Conservation (phyloP, 345 rosid species). For the Lepidium didymum region DNA sequence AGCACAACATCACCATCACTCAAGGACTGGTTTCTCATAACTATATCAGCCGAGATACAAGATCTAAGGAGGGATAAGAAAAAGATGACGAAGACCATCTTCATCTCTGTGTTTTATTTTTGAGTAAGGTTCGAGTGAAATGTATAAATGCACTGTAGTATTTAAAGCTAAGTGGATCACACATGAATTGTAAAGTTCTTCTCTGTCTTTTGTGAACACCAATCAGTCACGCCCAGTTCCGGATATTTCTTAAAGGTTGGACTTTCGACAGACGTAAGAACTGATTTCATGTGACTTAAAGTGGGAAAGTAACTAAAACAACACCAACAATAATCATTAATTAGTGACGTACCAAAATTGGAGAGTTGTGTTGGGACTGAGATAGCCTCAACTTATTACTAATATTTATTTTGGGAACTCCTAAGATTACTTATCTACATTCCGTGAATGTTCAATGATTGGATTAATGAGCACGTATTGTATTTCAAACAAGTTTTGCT, state of each 20-base stretch:
- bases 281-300: slow-evolving; percentile 24
- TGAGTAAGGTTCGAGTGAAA: neutral
- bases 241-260: neutral
- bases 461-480: neutral
- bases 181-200: slow-evolving; percentile 8
- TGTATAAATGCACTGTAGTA: neutral
- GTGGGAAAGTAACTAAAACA: neutral
- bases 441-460: neutral
- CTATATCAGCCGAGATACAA: slow-evolving; percentile 28
- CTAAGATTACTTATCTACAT: neutral
- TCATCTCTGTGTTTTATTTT: neutral
- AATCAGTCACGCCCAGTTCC: neutral
- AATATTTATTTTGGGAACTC: neutral
- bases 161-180: slow-evolving; percentile 10
- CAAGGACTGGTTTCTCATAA: slow-evolving; percentile 22
- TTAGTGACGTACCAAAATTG: neutral
- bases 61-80: neutral
- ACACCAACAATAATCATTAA: neutral
- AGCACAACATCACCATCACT: slow-evolving; percentile 37
- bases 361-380: neutral
- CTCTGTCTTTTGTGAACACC: neutral
- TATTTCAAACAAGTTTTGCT: no score
- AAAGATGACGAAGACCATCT: slow-evolving; percentile 7
- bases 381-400: neutral
- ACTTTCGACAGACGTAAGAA: neutral